Evolutionary conservation across 2,329 filamentous ascomycete species (phyloP), one percentile per base, ranked within the genome.

Genomic region (Trichoderma asperellum): DNA sequence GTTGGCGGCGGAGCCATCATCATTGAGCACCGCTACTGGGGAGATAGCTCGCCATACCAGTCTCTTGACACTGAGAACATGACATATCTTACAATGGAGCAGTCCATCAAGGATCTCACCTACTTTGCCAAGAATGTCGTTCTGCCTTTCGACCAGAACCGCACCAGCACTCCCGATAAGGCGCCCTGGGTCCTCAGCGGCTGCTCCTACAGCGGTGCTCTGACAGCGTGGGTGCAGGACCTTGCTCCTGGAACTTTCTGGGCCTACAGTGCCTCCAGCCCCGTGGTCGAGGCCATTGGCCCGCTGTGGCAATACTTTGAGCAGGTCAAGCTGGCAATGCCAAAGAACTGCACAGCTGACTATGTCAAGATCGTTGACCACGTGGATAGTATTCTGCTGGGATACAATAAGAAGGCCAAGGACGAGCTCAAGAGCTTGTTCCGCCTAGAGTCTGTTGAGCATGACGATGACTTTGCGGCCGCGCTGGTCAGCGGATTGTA

Each of bases 21-120:
- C 60, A 84, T 96, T 2, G 93, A 96, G 80, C 92, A 96, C 76
- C 88, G 93, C 60, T 96, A 94, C 83, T 96, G 94, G 76, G 93
- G 93, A 68, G 83, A 83, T 16, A 93, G 90, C 75, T 89, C 90
- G 65, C 92, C 92, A 0, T 86, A 86, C 0, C 76, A 83, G 2
- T 85, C 92, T 74, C 83, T 94, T 66, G 83, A 80, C 73, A 90
- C 88, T 0, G 82, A 90, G 75, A 92, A 86, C 72, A 80, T 96
- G 71, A 88, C 91, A 4, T 94, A 94, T 81, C 81, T 95, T 75
- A 91, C 91, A 1, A 93, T 92, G 1, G 90, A 94, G 73, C 92
- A 96, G 78, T 87, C 91, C 0, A 76, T 96, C 61, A 91, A 91
- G 7, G 93, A 96, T 75, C 86, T 89, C 65, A 89, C 88, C 12